Evolutionary conservation across 768 basidiomycete genomes (phyloP).

Genomic region (Leccinum longicurvipes): DNA sequence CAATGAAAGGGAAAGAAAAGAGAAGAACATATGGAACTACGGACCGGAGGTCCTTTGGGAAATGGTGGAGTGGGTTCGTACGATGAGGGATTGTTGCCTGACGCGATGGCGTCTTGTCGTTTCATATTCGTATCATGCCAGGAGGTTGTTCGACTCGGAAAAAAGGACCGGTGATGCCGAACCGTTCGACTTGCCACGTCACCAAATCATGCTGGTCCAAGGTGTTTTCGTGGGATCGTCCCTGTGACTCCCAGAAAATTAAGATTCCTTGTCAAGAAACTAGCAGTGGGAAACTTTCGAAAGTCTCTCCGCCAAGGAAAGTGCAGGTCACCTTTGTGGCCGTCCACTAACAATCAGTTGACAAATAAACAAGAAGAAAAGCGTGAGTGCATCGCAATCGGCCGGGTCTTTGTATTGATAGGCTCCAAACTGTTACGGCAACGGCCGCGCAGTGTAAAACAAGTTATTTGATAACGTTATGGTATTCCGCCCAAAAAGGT

Average conservation of each 20-base stretch:
- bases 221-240: not conserved
- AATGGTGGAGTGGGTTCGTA: not conserved
- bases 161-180: not conserved
- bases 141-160: not conserved
- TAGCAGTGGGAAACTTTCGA: not conserved
- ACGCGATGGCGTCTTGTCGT: not conserved
- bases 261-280: not conserved
- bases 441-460: not conserved
- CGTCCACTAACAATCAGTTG: too few species aligned
- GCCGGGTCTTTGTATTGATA: not conserved
- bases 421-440: not conserved
- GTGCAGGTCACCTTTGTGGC: too few species aligned
- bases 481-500: not conserved
- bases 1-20: not conserved
- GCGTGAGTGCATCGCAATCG: too few species aligned
- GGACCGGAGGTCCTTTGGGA: not conserved
- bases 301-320: not conserved
- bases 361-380: too few species aligned
- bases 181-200: slow-evolving; percentile 14
- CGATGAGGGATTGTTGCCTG: not conserved
- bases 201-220: not conserved
- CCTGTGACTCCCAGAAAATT: not conserved
- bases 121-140: not conserved
- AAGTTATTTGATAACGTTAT: not conserved
- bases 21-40: not conserved